Percentiles rank a stretch among this genome's conserved stretches.
phyloP scores from a whole-genome alignment of 2,329 filamentous ascomycete species.

The Chaetomium olivaceum region DNA sequence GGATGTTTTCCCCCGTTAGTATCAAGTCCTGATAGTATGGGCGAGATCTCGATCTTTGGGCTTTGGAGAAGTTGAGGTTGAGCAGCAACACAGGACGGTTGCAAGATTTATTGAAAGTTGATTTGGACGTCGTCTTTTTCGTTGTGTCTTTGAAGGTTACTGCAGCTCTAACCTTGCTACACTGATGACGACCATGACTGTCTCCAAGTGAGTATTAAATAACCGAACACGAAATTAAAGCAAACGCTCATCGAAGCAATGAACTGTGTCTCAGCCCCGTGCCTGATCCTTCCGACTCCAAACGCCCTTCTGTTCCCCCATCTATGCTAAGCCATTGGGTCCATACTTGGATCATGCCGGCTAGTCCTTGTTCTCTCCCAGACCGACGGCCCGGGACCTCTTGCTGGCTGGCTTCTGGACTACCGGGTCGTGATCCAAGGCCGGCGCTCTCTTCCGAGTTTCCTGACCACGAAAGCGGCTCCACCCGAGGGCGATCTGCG shows the following conservation, averaged over 20 bases:
- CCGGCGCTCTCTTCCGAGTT: background rate
- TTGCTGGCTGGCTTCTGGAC: background rate
- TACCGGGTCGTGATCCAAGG: background rate
- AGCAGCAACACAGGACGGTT: too few species aligned
- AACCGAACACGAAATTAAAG: background rate
- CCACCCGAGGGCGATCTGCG: constrained; percentile 1
- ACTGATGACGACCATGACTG: background rate
- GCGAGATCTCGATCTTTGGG: too few species aligned
- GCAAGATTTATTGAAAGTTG: background rate
- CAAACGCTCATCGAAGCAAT: background rate
- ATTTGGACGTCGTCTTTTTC: background rate
- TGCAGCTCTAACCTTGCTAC: background rate
- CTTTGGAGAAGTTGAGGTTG: too few species aligned
- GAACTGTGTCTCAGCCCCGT: background rate
- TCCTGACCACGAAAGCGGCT: background rate
- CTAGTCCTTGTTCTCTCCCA: background rate
- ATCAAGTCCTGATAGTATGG: too few species aligned
- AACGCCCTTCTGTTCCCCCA: background rate
- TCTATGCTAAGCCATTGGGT: background rate
- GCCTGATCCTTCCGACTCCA: background rate
- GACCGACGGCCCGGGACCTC: background rate
- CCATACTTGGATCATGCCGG: background rate
- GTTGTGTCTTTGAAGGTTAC: background rate
- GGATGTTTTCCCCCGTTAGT: too few species aligned
- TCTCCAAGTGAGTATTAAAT: background rate